Evolutionary conservation across 306 rosid genomes (phyloP), one percentile per base, ranked within the genome.

Genomic region (Mimosa pudica): DNA sequence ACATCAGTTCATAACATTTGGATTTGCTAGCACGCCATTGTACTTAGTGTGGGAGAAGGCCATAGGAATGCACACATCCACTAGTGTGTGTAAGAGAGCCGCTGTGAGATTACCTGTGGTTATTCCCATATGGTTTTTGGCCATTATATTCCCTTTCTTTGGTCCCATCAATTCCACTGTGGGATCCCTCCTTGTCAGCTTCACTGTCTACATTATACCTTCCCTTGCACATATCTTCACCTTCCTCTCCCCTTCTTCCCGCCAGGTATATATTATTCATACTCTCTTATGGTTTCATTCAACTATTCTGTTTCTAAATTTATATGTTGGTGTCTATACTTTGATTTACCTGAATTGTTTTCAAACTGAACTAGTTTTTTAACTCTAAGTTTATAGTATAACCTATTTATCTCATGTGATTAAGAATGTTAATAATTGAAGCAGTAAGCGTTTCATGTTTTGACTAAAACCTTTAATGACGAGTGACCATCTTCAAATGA

Each of bases 161-260:
- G 98, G 98, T 0, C 98, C 98, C 69, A 95, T 95, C 81, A 95
- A 95, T 80, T 95, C 98, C 88, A 88, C 98, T 86, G 98, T 95
- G 17, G 98, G 98, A 44, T 92, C 98, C 36, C 98, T 95, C 77
- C 97, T 95, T 6, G 98, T 95, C n/a, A 95, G 98, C 83, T 95
- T 95, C 94, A 95, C 98, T 0, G 98, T 95, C 82, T 95, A 95
- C 83, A 95, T 95, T 80, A 95, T 95, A 84, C 98, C 98, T 0
- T 89, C 98, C 6, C 86, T 95, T 0, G 98, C 98, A 16, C 85
- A 92, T 89, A 89, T 91, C 73, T 92, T 95, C 89, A 92, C 98
- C 83, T 95, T 87, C 85, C 87, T 78, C 79, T 95, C 98, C 0
- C 73, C 98, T 63, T 90, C 98, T 4, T 87, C 98, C 2, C 79